These are phyloP conservation scores for Pseudocercospora cruenta DNA, from an alignment of 2,329 filamentous ascomycete genomes.

Conservation along the genomic window DNA sequence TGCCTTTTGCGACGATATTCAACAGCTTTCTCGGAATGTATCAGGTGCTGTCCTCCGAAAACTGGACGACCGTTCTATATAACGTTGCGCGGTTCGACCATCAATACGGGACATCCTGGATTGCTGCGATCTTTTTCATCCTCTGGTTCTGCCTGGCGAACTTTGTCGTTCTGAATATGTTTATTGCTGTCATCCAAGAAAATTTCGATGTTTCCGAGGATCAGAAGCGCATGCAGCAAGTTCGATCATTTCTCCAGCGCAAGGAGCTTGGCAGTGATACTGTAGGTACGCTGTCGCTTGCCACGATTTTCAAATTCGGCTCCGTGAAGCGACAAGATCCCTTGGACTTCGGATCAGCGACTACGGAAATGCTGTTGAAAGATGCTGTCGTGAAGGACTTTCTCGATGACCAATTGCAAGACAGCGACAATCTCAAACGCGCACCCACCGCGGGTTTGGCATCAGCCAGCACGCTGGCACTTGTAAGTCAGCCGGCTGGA, in stretches of 20 bases:
- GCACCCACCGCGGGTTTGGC: slow-evolving; percentile 22
- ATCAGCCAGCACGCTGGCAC: slow-evolving; percentile 21
- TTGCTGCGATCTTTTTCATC: slow-evolving; percentile 86
- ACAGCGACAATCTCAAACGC: slow-evolving; percentile 25
- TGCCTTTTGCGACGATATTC: slow-evolving; percentile 88
- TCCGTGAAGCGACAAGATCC: slow-evolving; percentile 74
- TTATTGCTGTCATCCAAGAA: slow-evolving; percentile 99
- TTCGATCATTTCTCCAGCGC: slow-evolving; percentile 89
- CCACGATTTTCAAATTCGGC: slow-evolving; percentile 64
- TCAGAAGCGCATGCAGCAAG: slow-evolving; percentile 94
- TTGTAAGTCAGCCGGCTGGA: slow-evolving; percentile 24
- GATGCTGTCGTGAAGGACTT: slow-evolving; percentile 95
- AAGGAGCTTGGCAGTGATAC: slow-evolving; percentile 75
- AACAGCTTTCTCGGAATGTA: slow-evolving; percentile 99
- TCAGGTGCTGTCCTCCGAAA: slow-evolving; percentile 91
- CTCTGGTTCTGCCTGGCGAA: slow-evolving; percentile 95
- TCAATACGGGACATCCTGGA: slow-evolving; percentile 77
- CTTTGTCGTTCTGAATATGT: slow-evolving; percentile 98
- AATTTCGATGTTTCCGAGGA: slow-evolving; percentile 99
- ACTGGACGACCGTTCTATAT: slow-evolving; percentile 91
- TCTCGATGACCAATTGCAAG: slow-evolving; percentile 70
- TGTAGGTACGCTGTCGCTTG: slow-evolving; percentile 73
- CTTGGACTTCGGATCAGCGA: slow-evolving; percentile 86
- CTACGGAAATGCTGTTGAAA: slow-evolving; percentile 94
- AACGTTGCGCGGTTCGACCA: slow-evolving; percentile 72